phyloP scores from a whole-genome alignment of 805 yeast species.

The Gaillardinia entomophila region DNA sequence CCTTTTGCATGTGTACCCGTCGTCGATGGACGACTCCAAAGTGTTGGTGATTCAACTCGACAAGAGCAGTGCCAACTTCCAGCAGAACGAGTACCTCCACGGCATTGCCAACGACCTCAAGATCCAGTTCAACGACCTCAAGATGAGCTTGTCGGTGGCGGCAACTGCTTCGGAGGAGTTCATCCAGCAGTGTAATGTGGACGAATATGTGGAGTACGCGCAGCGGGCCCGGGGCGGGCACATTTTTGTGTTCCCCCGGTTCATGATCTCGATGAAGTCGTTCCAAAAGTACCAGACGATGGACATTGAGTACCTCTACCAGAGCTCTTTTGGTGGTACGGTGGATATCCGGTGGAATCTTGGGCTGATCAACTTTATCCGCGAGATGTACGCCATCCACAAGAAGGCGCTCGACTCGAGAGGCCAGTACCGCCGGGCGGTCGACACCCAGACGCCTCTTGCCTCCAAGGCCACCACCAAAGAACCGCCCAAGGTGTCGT shows the following conservation, averaged over 20 bases:
- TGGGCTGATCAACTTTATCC: slow-evolving; percentile 82
- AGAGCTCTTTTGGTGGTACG: slow-evolving; percentile 77
- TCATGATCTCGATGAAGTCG: slow-evolving; percentile 70
- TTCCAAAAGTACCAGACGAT: slow-evolving; percentile 51
- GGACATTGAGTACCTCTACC: slow-evolving; percentile 59
- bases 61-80: slow-evolving; percentile 46
- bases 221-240: slow-evolving; percentile 68
- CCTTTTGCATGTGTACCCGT: slow-evolving; percentile 70
- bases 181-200: slow-evolving; percentile 40
- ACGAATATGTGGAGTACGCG: slow-evolving; percentile 52
- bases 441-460: not conserved
- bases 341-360: slow-evolving; percentile 92
- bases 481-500: not conserved
- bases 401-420: slow-evolving; percentile 66
- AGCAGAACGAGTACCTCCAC: slow-evolving; percentile 40
- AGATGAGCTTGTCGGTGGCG: slow-evolving; percentile 62
- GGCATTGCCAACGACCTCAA: slow-evolving; percentile 53
- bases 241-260: slow-evolving; percentile 74
- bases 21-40: slow-evolving; percentile 70
- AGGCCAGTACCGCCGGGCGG: slow-evolving; percentile 20
- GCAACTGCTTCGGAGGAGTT: slow-evolving; percentile 46
- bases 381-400: slow-evolving; percentile 91
- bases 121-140: slow-evolving; percentile 56
- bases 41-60: slow-evolving; percentile 62
- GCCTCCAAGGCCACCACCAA: not conserved